phyloP scores from a whole-genome alignment of 2,329 filamentous ascomycete species.

The Talaromyces islandicus region DNA sequence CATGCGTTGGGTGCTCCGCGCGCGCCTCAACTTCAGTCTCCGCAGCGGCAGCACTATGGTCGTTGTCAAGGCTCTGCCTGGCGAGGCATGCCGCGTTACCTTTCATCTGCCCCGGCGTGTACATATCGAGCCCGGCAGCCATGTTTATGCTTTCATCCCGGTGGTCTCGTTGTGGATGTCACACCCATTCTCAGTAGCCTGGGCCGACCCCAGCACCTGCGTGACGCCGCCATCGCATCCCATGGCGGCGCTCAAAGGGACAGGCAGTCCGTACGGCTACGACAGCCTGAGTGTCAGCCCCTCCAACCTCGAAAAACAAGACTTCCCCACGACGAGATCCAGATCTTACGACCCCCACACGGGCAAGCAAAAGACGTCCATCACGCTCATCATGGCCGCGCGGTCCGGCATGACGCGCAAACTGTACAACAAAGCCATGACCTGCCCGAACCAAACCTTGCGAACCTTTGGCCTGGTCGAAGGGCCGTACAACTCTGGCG shows the following conservation, averaged over 20 bases:
- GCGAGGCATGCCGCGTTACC: conserved; percentile 56
- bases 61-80: conserved; percentile 53
- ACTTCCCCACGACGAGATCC: conserved; percentile 9
- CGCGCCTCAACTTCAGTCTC: conserved; percentile 50
- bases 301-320: conserved; percentile 29
- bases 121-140: conserved; percentile 50
- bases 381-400: conserved; percentile 55
- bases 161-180: conserved; percentile 42
- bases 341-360: conserved; percentile 14
- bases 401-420: conserved; percentile 59
- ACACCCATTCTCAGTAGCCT: conserved; percentile 44
- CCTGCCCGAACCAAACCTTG: conserved; percentile 45
- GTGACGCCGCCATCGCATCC: conserved; percentile 18
- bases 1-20: conserved; percentile 43
- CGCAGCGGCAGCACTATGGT: conserved; percentile 44
- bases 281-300: conserved; percentile 15
- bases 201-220: conserved; percentile 32
- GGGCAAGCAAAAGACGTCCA: conserved; percentile 26
- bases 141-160: conserved; percentile 58
- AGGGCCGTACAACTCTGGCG: conserved; percentile 55
- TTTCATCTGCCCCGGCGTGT: conserved; percentile 53
- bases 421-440: conserved; percentile 52
- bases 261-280: not conserved
- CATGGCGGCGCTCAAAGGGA: conserved; percentile 14
- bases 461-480: conserved; percentile 54